Percentiles rank a stretch among this genome's conserved stretches.
Conservation (phyloP, 75 land plant genomes). For the Selaginella moellendorffii region DNA sequence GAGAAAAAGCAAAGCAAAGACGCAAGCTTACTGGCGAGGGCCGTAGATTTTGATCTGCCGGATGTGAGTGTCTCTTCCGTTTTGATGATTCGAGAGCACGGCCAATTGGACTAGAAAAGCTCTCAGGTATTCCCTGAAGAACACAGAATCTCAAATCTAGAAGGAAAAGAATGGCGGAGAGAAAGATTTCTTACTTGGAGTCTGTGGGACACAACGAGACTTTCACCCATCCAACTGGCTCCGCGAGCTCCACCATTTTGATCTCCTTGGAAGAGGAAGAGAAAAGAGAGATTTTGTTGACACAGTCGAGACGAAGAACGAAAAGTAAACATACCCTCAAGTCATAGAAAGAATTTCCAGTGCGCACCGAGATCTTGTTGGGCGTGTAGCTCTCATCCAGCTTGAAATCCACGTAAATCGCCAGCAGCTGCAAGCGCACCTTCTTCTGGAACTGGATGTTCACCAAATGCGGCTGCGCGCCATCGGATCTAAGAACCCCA, state of each 20-base stretch:
- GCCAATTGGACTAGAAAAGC: conserved; percentile 96
- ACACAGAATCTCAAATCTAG: neutral
- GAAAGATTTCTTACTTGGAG: conserved; percentile 42
- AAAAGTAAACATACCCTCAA: conserved; percentile 90
- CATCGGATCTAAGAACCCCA: conserved; percentile 60
- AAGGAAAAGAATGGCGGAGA: neutral
- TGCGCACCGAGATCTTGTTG: conserved; percentile 86
- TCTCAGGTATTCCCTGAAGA: conserved; percentile 45
- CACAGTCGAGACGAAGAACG: neutral
- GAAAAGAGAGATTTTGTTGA: conserved; percentile 3
- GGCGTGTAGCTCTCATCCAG: conserved; percentile 99
- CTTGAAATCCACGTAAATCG: conserved; percentile 84
- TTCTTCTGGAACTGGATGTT: conserved; percentile 96
- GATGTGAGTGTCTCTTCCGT: conserved; percentile 96
- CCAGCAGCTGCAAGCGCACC: conserved; percentile 81
- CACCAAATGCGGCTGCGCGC: conserved; percentile 93
- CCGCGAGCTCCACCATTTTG: conserved; percentile 73
- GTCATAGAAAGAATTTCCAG: conserved; percentile 95
- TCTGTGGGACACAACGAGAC: conserved; percentile 77
- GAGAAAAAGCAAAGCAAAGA: neutral
- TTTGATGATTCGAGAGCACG: conserved; percentile 84
- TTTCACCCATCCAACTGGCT: conserved; percentile 89
- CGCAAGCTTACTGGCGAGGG: conserved; percentile 69
- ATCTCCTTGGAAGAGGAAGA: conserved; percentile 65
- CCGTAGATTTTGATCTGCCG: conserved; percentile 97